Evolutionary conservation across 257 asterid genomes (phyloP).

Genomic region (Verbascum thapsus): DNA sequence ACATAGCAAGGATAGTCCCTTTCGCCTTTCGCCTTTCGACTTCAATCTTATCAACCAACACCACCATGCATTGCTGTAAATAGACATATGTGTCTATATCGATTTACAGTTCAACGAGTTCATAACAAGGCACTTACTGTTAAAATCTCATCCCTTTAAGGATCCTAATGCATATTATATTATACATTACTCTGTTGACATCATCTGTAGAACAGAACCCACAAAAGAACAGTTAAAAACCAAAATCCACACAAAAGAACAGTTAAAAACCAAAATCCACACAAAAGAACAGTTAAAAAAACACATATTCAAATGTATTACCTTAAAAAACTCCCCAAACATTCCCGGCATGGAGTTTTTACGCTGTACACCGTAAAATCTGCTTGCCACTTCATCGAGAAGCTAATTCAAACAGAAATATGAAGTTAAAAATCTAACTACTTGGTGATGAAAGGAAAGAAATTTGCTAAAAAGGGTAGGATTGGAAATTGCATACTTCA

Average conservation of each 20-base stretch:
- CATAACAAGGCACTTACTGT: too few relatives aligned
- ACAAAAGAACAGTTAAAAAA: neutral
- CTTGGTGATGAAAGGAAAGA: neutral
- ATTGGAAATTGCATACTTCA: slow-evolving; percentile 55
- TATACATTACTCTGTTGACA: slow-evolving; percentile 55
- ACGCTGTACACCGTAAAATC: slow-evolving; percentile 81
- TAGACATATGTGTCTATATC: too few relatives aligned
- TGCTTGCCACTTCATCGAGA: slow-evolving; percentile 81
- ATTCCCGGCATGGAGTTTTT: slow-evolving; percentile 83
- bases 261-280: slow-evolving; percentile 10
- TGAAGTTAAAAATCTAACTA: slow-evolving; percentile 19
- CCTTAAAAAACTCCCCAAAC: slow-evolving; percentile 94
- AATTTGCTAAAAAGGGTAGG: neutral
- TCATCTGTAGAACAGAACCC: slow-evolving; percentile 67
- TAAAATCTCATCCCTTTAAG: too few relatives aligned
- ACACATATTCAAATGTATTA: slow-evolving; percentile 24
- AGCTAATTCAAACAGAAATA: slow-evolving; percentile 50
- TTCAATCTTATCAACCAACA: too few relatives aligned
- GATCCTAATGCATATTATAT: slow-evolving; percentile 1
- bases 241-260: slow-evolving; percentile 3
- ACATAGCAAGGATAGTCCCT: too few relatives aligned
- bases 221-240: slow-evolving; percentile 1
- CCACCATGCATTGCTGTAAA: too few relatives aligned
- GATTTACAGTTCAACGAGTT: too few relatives aligned
- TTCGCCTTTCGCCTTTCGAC: too few relatives aligned